These are phyloP conservation scores for Waitea zeae DNA, from an alignment of 1,284 basidiomycete genomes.

Conservation along the genomic window DNA sequence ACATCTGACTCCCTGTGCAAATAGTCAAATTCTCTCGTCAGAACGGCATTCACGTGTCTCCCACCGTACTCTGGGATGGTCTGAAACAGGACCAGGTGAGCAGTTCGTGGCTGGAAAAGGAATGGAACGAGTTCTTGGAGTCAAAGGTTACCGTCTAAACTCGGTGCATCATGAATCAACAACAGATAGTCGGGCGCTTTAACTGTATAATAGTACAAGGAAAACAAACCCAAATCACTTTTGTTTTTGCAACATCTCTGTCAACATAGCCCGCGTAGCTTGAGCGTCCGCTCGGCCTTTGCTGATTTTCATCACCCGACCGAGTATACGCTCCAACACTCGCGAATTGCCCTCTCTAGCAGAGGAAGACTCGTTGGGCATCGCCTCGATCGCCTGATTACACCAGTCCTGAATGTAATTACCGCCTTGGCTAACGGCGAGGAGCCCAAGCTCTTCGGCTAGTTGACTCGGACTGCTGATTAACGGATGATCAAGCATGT, in stretches of 20 bases:
- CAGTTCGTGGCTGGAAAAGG: conserved; percentile 67
- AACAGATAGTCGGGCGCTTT: no score
- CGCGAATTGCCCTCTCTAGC: conserved; percentile 61
- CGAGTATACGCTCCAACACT: conserved; percentile 79
- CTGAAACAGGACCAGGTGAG: conserved; percentile 66
- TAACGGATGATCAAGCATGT: conserved; percentile 35
- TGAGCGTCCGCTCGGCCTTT: conserved; percentile 63
- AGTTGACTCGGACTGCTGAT: conserved; percentile 20
- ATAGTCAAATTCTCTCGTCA: conserved; percentile 80
- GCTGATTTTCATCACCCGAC: conserved; percentile 77
- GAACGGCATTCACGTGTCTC: conserved; percentile 86
- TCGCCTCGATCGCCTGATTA: conserved; percentile 37
- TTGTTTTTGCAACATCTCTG: no score
- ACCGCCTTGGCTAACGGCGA: conserved; percentile 17
- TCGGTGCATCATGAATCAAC: neutral
- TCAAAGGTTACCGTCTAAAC: conserved; percentile 33
- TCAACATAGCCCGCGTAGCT: conserved; percentile 24
- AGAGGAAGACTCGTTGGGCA: conserved; percentile 58
- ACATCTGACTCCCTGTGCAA: neutral
- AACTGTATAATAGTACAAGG: no score
- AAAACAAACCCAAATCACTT: no score
- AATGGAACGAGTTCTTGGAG: conserved; percentile 75
- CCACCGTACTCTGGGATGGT: conserved; percentile 78
- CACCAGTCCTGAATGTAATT: conserved; percentile 36
- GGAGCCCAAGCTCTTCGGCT: conserved; percentile 31